Conservation (phyloP, 129 eudicot genomes). For the Tanacetum coccineum region DNA sequence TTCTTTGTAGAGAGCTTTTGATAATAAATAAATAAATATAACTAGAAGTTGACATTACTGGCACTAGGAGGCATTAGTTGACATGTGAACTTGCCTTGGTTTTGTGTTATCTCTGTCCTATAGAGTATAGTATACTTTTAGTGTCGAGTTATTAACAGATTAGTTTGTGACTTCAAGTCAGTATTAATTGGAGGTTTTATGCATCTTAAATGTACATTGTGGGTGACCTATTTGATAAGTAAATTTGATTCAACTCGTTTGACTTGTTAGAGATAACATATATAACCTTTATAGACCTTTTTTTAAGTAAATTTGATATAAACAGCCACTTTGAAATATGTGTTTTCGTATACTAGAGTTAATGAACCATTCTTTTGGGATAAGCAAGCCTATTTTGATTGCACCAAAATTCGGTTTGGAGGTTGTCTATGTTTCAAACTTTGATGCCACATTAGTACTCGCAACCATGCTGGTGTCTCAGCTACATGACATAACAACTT, state of each 20-base stretch:
- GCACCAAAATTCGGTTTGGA: slow-evolving; percentile 85
- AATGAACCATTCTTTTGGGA: slow-evolving; percentile 5
- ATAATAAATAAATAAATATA: neutral
- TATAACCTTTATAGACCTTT: neutral
- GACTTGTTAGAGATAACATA: neutral
- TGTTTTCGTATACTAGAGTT: neutral
- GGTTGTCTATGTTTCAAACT: slow-evolving; percentile 66
- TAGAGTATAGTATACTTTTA: neutral
- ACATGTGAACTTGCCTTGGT: slow-evolving; percentile 8
- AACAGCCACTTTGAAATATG: neutral
- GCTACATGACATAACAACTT: slow-evolving; percentile 41
- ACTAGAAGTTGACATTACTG: slow-evolving; percentile 4
- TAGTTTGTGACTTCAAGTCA: neutral
- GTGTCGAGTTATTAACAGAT: neutral
- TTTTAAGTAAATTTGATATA: neutral
- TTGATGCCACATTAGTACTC: slow-evolving; percentile 92
- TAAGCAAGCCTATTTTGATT: slow-evolving; percentile 91
- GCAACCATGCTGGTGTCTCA: slow-evolving; percentile 95
- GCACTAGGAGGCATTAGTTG: slow-evolving; percentile 6
- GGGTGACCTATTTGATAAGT: no score
- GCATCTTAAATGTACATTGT: neutral
- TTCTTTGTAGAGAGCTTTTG: neutral
- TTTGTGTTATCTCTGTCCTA: neutral
- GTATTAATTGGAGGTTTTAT: neutral
- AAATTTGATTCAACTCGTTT: neutral